phyloP scores from a whole-genome alignment of 2,329 filamentous ascomycete genomes.

The Colletotrichum sp. region DNA sequence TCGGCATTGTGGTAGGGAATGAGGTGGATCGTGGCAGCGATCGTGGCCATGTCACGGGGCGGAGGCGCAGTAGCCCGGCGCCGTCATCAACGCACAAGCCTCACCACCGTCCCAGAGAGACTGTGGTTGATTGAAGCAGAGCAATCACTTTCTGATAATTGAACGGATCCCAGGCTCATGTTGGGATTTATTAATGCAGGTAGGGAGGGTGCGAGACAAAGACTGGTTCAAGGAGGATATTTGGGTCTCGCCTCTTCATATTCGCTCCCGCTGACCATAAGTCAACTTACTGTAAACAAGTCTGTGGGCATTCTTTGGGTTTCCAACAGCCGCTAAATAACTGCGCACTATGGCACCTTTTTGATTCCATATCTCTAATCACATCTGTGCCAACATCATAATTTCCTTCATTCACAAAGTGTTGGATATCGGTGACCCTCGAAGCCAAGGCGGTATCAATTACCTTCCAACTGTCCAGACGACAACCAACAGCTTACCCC shows the following conservation, averaged over 20 bases:
- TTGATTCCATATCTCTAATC: not conserved
- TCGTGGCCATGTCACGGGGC: not conserved
- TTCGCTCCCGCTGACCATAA: not conserved
- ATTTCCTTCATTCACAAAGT: not conserved
- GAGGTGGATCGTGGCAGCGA: not conserved
- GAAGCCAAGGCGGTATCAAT: not conserved
- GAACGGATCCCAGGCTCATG: accelerated
- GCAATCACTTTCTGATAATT: not conserved
- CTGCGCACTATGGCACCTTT: not conserved
- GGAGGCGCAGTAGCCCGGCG: not conserved
- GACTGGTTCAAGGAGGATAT: not conserved
- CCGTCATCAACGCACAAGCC: not conserved
- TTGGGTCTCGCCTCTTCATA: not conserved
- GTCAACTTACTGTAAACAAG: accelerated
- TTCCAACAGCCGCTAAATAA: not conserved
- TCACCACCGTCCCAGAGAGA: not conserved
- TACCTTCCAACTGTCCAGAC: not conserved
- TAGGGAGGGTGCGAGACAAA: not conserved
- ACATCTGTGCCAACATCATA: not conserved
- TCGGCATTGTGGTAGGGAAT: not conserved
- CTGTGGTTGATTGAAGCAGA: not conserved
- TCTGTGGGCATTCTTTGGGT: not conserved
- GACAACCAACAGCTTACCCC: not conserved
- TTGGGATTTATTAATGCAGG: not conserved
- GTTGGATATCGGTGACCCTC: not conserved